Evolutionary conservation across 2,329 filamentous ascomycete species (phyloP), one percentile per base, ranked within the genome.

Genomic region (Cladosporium sp.): DNA sequence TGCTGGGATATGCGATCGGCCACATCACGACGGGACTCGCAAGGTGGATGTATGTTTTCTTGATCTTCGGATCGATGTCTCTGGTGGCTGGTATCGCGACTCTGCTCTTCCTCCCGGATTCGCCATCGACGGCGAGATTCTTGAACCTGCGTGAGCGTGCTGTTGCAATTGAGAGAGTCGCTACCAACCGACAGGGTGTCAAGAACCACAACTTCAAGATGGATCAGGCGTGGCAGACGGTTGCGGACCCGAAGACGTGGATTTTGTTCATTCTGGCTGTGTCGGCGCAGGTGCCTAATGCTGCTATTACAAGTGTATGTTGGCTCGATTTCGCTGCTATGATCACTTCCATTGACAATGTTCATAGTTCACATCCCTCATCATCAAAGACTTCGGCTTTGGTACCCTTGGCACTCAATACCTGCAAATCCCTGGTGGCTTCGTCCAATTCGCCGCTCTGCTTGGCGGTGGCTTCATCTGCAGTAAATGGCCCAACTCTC

Each of bases 341-440:
- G 12, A 51, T 37, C 4, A 17, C 32, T 49, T n/a, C 9, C 17
- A 51, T 37, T n/a, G 10, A 4, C 32, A 37, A 5, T 35, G 48
- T 22, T 19, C n/a, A n/a, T n/a, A n/a, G n/a, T 80, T 80, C 61
- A 75, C 73, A 1, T 77, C 75, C 10, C 71, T 80, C 17, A 78
- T 80, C 53, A 74, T 81, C 53, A 70, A 70, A n/a, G 76, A 76
- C 4, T 77, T 77, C 48, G 74, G 74, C 17, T 73, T 81, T 62
- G 75, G 77, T 51, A 78, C 77, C 0, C 69, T 82, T 1, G 77
- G 78, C 3, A 79, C 79, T 0, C 80, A 83, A 59, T 83, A 83
- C 58, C 77, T 85, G 9, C 81, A 84, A 60, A 85, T 86, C 55
- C 82, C 83, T 0, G 82, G 81, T 15, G 82, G 81, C 19, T 81